Evolutionary conservation across 176 grass and related monocot species (phyloP).

Genomic region (Rhipidocladum racemiflorum): DNA sequence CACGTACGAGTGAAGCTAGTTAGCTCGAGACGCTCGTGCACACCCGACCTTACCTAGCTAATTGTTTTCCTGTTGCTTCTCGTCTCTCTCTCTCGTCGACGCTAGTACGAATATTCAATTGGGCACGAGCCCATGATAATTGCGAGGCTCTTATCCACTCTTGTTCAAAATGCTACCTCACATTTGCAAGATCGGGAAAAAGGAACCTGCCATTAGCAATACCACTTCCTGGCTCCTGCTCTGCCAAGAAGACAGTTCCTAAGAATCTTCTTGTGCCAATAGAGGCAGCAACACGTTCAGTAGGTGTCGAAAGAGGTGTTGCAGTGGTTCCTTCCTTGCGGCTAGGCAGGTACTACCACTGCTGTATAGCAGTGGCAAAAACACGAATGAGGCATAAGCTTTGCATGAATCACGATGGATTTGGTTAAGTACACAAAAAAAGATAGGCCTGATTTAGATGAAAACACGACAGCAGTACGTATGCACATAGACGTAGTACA

Average conservation of each 20-base stretch:
- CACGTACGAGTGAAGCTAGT: too few relatives aligned
- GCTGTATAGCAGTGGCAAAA: neutral
- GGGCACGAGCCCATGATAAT: neutral
- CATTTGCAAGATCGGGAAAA: neutral
- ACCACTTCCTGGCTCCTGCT: neutral
- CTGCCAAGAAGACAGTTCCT: conserved; percentile 2
- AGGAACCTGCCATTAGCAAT: neutral
- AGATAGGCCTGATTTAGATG: conserved; percentile 23
- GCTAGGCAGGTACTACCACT: neutral
- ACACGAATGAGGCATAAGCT: neutral
- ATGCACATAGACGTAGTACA: conserved; percentile 25
- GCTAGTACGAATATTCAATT: neutral
- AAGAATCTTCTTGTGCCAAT: conserved; percentile 33
- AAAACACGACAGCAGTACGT: neutral
- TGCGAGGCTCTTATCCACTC: neutral
- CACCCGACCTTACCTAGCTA: too few relatives aligned
- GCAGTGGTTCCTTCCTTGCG: neutral
- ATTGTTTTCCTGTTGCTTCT: too few relatives aligned
- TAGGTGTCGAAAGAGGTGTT: neutral
- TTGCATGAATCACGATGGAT: conserved; percentile 1
- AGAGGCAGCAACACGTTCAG: neutral
- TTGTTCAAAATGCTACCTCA: neutral
- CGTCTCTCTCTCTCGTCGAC: too few relatives aligned
- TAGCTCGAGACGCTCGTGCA: too few relatives aligned
- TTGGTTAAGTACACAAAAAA: conserved; percentile 51